A percentile compares a stretch with the other conserved stretches of the same genome.
These are phyloP conservation scores for Emmonsiellopsis sp. DNA, from an alignment of 2,329 filamentous ascomycete species.

Conservation along the genomic window DNA sequence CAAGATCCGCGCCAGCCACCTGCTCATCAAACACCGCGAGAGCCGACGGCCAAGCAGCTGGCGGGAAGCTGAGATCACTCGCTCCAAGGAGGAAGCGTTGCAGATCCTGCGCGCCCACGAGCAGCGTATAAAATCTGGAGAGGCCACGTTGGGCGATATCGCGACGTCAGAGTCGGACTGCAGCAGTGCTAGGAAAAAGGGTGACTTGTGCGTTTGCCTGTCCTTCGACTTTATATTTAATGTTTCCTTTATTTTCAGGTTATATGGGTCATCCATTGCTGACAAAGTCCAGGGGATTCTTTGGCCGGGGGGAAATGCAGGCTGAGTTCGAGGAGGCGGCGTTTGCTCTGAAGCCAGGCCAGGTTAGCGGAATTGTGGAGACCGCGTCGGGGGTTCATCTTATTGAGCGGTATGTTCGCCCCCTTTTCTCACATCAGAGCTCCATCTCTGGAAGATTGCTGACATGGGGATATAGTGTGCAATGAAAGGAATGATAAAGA, in stretches of 20 bases:
- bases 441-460: background rate
- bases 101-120: constrained; percentile 69
- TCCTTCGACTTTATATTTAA: background rate
- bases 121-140: constrained; percentile 62
- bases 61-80: constrained; percentile 82
- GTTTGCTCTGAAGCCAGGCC: constrained; percentile 76
- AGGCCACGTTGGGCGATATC: constrained; percentile 66
- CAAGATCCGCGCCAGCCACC: constrained; percentile 87
- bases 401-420: constrained; percentile 69
- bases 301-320: constrained; percentile 93
- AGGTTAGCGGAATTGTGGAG: constrained; percentile 80
- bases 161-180: constrained; percentile 88
- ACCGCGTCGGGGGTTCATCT: constrained; percentile 91
- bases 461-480: background rate
- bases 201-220: constrained; percentile 62
- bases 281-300: constrained; percentile 58
- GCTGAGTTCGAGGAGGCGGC: constrained; percentile 96
- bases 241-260: background rate
- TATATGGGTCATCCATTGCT: background rate
- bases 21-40: constrained; percentile 86
- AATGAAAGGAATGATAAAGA: background rate
- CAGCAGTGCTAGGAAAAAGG: constrained; percentile 86
- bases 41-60: constrained; percentile 87
- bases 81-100: constrained; percentile 78
- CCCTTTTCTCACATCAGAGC: background rate